Evolutionary conservation across 1,284 basidiomycete genomes (phyloP).

Genomic region (Cryptococcus jaspeensis): DNA sequence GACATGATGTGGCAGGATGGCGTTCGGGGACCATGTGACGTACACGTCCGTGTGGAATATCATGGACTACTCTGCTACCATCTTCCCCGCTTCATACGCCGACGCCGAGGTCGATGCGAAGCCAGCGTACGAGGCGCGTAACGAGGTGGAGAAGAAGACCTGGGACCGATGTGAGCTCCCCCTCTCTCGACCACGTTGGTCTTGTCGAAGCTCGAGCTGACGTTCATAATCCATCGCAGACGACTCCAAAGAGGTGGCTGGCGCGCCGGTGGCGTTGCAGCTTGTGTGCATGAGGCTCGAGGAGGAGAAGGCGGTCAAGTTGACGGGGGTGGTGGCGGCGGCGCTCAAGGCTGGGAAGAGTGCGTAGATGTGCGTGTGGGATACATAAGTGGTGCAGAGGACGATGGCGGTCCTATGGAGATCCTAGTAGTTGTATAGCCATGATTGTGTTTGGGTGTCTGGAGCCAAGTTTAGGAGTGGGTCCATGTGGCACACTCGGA

Average conservation of each 20-base stretch:
- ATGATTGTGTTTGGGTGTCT: no score
- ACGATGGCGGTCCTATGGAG: no score
- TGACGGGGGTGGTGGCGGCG: slow-evolving; percentile 42
- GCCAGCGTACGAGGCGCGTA: slow-evolving; percentile 55
- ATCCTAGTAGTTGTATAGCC: no score
- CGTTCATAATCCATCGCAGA: slow-evolving; percentile 50
- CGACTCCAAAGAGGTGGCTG: slow-evolving; percentile 58
- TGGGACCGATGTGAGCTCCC: slow-evolving; percentile 60
- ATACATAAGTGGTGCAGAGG: no score
- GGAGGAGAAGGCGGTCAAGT: slow-evolving; percentile 42
- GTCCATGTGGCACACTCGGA: no score
- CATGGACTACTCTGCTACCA: slow-evolving; percentile 49
- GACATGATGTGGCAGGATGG: slow-evolving; percentile 4
- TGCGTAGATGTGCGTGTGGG: no score
- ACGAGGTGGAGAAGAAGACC: slow-evolving; percentile 55
- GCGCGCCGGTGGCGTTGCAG: slow-evolving; percentile 69
- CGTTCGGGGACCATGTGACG: slow-evolving; percentile 29
- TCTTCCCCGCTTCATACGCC: slow-evolving; percentile 65
- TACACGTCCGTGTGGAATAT: slow-evolving; percentile 47
- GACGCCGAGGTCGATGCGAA: slow-evolving; percentile 54
- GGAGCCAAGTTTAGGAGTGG: no score
- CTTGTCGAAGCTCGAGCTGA: neutral
- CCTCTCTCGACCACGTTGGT: neutral
- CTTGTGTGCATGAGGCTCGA: slow-evolving; percentile 67
- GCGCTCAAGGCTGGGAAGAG: slow-evolving; percentile 45